Evolutionary conservation across 768 basidiomycete species (phyloP), one percentile per base, ranked within the genome.

Genomic region (Tricholomella constricta): DNA sequence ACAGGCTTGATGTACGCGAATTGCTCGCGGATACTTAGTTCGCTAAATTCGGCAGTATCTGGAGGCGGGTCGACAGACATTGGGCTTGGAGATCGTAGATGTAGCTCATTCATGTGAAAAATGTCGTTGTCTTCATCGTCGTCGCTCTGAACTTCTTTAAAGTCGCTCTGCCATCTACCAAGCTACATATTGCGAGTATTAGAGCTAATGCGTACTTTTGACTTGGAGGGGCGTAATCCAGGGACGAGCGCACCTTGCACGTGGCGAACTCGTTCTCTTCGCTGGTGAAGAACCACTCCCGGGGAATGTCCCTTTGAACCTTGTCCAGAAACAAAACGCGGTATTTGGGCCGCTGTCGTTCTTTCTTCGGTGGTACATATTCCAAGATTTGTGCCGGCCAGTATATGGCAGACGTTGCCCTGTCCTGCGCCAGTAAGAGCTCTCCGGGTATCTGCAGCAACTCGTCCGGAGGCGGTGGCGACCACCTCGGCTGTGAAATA

Each of bases 311-410:
- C 52, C 69, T 64, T 37, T 68, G 55, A 4, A 65, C 72, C 2
- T 73, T 76, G 51, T 89, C 88, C 56, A 89, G 70, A 68, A 80
- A 91, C n/a, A 72, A 66, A 6, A 88, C 70, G 20, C 56, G 62
- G 64, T 89, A 92, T 61, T 71, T 78, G 15, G 64, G 66, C 41
- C 67, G 59, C 44, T 66, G 61, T 17, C 40, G 64, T 2, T 68
- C 65, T 22, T 68, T 69, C 42, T 60, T 70, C 4, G 83, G 76
- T 11, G 75, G 72, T 20, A 80, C 51, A 59, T 84, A 88, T 0
- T 60, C 70, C 9, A 84, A 60, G 35, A 91, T 69, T 62, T 72
- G 72, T 1, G 85, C 89, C 2, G 89, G 88, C 89, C 89, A 92
- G 59, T 84, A 85, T 14, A 65, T 59, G 4, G 60, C 56, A 6